phyloP scores from a whole-genome alignment of 192 early-diverging fungal species.

The Coemansia sp. region DNA sequence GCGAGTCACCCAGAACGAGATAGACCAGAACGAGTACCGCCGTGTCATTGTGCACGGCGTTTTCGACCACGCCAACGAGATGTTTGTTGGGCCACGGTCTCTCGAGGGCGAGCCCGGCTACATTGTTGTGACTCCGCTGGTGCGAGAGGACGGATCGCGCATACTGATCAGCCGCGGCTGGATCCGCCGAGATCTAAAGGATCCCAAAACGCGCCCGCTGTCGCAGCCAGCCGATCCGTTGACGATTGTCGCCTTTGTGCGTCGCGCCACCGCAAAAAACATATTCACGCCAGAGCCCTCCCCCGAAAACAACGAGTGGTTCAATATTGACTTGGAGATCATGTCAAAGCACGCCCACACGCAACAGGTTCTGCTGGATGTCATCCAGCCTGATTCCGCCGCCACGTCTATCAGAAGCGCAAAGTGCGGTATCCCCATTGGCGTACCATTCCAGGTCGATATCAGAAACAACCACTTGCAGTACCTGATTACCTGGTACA shows the following conservation, averaged over 20 bases:
- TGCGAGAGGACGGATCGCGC: constrained; percentile 66
- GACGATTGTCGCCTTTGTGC: constrained; percentile 65
- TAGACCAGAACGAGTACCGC: constrained; percentile 70
- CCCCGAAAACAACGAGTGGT: constrained; percentile 77
- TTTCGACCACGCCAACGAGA: constrained; percentile 72
- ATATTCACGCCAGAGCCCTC: constrained; percentile 62
- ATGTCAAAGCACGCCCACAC: constrained; percentile 70
- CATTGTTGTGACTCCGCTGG: constrained; percentile 72
- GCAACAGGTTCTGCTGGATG: constrained; percentile 75
- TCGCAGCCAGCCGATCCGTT: constrained; percentile 58
- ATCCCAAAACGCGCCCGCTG: constrained; percentile 56
- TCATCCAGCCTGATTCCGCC: constrained; percentile 59
- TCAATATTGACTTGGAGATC: constrained; percentile 69
- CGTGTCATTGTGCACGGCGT: constrained; percentile 68
- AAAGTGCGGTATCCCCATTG: constrained; percentile 67
- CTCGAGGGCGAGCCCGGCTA: constrained; percentile 72
- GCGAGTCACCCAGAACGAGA: constrained; percentile 57
- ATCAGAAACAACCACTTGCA: constrained; percentile 83
- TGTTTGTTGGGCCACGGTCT: constrained; percentile 79
- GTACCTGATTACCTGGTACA: constrained; percentile 90
- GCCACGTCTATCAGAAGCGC: constrained; percentile 23
- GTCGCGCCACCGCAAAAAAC: constrained; percentile 57
- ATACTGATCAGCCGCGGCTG: constrained; percentile 88
- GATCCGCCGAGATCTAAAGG: constrained; percentile 71
- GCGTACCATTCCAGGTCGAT: constrained; percentile 67